Conservation (phyloP, 192 early-diverging fungal genomes). For the Backusella tuberculispora region DNA sequence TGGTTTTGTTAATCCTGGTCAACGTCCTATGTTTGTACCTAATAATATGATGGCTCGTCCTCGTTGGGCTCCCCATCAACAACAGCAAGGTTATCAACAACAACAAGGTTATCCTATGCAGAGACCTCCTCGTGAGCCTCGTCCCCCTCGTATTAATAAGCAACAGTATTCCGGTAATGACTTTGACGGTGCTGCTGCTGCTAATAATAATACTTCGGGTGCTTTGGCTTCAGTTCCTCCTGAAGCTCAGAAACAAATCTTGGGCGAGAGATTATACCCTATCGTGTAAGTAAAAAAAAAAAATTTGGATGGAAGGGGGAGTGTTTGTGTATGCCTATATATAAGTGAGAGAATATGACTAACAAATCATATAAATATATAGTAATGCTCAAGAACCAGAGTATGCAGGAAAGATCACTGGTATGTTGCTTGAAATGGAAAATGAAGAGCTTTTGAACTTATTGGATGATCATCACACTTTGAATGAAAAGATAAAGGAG, state of each 20-base stretch:
- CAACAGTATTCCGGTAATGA: slow-evolving; percentile 10
- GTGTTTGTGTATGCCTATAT: too few species aligned
- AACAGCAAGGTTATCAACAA: slow-evolving; percentile 43
- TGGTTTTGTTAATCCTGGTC: slow-evolving; percentile 39
- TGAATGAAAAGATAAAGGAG: slow-evolving; percentile 82
- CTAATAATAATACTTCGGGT: slow-evolving; percentile 56
- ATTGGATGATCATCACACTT: slow-evolving; percentile 81
- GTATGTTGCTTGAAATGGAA: slow-evolving; percentile 98
- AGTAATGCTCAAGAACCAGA: slow-evolving; percentile 63
- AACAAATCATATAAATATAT: neutral
- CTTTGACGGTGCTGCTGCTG: slow-evolving; percentile 3
- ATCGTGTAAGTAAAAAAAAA: slow-evolving; percentile 59
- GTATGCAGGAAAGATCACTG: slow-evolving; percentile 96
- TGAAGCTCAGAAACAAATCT: slow-evolving; percentile 94
- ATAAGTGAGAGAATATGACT: too few species aligned
- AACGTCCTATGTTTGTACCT: slow-evolving; percentile 51
- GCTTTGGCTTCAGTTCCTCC: slow-evolving; percentile 76
- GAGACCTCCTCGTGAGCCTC: slow-evolving; percentile 45
- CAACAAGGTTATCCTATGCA: slow-evolving; percentile 55
- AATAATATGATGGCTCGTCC: slow-evolving; percentile 43
- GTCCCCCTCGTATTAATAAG: slow-evolving; percentile 41
- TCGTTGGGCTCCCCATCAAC: slow-evolving; percentile 40
- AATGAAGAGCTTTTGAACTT: slow-evolving; percentile 90
- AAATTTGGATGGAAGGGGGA: too few species aligned
- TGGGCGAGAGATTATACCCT: slow-evolving; percentile 96